Evolutionary conservation across 345 rosid genomes (phyloP), one percentile per base, ranked within the genome.

Genomic region (Rubroshorea leprosula): DNA sequence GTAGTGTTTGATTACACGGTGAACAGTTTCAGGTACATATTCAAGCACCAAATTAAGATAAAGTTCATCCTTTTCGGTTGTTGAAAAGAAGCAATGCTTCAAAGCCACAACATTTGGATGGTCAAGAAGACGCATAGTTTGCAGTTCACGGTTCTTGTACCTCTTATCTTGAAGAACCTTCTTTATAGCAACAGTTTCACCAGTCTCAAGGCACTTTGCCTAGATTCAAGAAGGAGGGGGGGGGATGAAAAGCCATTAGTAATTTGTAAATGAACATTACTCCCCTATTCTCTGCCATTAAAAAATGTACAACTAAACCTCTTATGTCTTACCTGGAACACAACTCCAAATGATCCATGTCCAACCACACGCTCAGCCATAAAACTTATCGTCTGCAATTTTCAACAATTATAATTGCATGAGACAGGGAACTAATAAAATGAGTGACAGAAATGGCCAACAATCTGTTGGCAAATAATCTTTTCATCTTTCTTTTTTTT

Each of bases 311-410:
- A 49, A 54, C 18, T 57, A 55, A 53, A 62, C 7, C 5, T n/a
- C 65, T 62, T 49, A 93, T 97, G 7, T n/a, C 65, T 62, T 49
- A 93, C 99, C 86, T 93, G 99, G 58, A 93, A 93, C 20, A 93
- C 99, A 77, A 93, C 91, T 10, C 99, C 99, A 23, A 93, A 93
- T 41, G 99, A 93, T 57, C 99, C 99, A 2, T 87, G 93, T 26
- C 99, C 99, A 54, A 93, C 96, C 73, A 82, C 89, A 44, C 97
- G 99, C 64, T 93, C 99, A 7, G 99, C 99, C 97, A 93, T 89
- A 78, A 89, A 93, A 73, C 96, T 93, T 49, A 93, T 87, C 4
- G 97, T 89, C 99, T 93, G 75, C 12, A 75, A 61, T 67, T 23
- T 27, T 27, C 31, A 27, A 27, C 4, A 3, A 27, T 27, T 4